phyloP scores from a whole-genome alignment of 139 green algal species.

The Desmodesmus armatus region DNA sequence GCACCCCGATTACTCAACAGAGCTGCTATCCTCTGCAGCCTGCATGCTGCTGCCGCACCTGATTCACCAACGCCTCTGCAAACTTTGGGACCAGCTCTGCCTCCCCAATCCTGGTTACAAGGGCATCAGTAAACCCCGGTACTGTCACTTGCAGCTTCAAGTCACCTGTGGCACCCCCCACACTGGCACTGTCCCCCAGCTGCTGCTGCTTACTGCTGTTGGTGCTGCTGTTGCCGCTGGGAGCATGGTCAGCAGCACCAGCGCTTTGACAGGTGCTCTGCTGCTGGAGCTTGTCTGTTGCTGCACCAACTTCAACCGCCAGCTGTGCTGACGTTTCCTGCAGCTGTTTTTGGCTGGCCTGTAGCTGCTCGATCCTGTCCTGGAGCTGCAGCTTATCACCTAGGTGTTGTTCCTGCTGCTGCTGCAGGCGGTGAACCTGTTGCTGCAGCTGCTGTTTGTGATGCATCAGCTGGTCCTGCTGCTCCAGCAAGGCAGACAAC shows the following conservation, averaged over 20 bases:
- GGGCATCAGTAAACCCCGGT: conserved; percentile 31
- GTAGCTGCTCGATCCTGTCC: neutral
- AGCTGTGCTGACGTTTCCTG: neutral
- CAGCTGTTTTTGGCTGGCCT: conserved; percentile 16
- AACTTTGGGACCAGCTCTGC: conserved; percentile 34
- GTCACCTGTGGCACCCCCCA: neutral
- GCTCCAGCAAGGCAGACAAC: neutral
- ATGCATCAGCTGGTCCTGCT: conserved; percentile 3
- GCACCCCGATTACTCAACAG: too few species aligned
- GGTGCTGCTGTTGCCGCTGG: conserved; percentile 27
- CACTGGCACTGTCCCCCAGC: neutral
- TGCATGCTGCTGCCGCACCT: too few species aligned
- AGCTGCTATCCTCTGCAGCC: too few species aligned
- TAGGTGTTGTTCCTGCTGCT: neutral
- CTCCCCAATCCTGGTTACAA: neutral
- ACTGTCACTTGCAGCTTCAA: conserved; percentile 32
- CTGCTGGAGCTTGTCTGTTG: neutral
- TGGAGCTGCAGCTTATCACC: neutral
- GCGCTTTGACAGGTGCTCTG: too few species aligned
- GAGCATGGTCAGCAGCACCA: too few species aligned
- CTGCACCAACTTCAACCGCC: neutral
- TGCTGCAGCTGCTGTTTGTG: neutral
- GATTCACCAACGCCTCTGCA: neutral
- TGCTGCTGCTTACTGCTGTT: conserved; percentile 7
- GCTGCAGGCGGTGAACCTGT: too few species aligned